These are phyloP conservation scores for Saturnispora mendoncae DNA, from an alignment of 805 yeast genomes.

Conservation along the genomic window DNA sequence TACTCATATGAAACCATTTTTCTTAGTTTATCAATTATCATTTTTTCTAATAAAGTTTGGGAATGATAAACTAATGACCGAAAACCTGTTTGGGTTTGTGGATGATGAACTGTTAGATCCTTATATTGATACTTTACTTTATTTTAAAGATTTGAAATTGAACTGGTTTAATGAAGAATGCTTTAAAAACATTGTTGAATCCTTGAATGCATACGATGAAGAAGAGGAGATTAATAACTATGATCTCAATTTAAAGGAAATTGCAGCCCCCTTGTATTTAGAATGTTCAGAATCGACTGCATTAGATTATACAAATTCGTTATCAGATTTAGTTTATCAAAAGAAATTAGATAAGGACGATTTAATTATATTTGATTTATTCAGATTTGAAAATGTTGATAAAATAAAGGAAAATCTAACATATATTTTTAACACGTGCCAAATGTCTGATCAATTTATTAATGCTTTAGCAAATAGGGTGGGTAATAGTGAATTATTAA, in stretches of 20 bases:
- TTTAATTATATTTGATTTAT: slow-evolving; percentile 9
- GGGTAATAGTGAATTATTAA: neutral
- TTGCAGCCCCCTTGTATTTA: slow-evolving; percentile 10
- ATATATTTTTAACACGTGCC: slow-evolving; percentile 4
- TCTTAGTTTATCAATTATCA: neutral
- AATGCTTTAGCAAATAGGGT: slow-evolving; percentile 4
- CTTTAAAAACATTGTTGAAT: neutral
- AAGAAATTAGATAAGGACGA: slow-evolving; percentile 2
- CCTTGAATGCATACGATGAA: neutral
- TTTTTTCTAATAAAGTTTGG: neutral
- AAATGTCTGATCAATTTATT: slow-evolving; percentile 3
- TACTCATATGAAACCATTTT: too few species aligned
- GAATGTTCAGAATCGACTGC: slow-evolving; percentile 4
- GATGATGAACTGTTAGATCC: neutral
- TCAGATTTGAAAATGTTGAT: slow-evolving; percentile 3
- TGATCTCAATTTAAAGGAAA: neutral
- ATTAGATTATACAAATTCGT: neutral
- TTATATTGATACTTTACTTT: neutral
- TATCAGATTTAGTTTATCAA: neutral
- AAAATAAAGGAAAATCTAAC: slow-evolving; percentile 1
- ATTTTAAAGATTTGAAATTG: neutral
- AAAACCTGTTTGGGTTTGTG: neutral
- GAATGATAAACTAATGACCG: neutral
- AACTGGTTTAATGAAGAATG: neutral
- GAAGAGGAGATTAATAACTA: neutral